Evolutionary conservation across 441 rosid species (phyloP).

Genomic region (Heliophila coronopifolia): DNA sequence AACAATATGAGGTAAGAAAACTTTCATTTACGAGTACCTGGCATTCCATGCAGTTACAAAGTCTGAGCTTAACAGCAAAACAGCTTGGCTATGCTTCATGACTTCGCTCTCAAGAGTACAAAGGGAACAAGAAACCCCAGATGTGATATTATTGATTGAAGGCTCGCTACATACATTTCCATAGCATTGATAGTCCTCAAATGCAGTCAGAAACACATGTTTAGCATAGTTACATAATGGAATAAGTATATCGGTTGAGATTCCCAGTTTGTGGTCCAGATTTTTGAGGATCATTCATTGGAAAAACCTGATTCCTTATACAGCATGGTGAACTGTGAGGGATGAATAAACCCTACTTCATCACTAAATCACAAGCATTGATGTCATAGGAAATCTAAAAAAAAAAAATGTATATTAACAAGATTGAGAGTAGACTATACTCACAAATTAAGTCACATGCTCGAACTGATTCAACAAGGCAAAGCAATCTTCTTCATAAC

Average conservation of each 20-base stretch:
- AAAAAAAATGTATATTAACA: no score
- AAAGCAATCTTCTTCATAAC: constrained; percentile 22
- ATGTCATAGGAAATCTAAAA: neutral
- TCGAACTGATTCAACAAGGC: constrained; percentile 50
- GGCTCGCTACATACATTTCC: constrained; percentile 7
- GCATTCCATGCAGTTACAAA: constrained; percentile 87
- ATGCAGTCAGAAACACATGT: constrained; percentile 40
- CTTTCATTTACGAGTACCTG: constrained; percentile 59
- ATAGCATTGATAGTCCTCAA: constrained; percentile 34
- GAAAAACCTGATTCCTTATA: constrained; percentile 32
- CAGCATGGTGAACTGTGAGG: constrained; percentile 58
- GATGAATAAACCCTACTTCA: constrained; percentile 81
- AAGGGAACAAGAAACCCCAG: constrained; percentile 20
- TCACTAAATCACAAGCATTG: constrained; percentile 38
- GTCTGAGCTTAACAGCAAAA: constrained; percentile 77
- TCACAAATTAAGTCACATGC: constrained; percentile 58
- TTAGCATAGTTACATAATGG: constrained; percentile 56
- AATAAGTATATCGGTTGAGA: constrained; percentile 54
- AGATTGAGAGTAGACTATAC: constrained; percentile 1
- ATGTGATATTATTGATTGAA: constrained; percentile 10
- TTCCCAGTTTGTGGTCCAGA: constrained; percentile 78
- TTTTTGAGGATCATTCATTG: no score
- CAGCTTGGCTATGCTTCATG: constrained; percentile 68
- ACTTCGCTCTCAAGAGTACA: constrained; percentile 37
- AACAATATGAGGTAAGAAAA: no score